These are phyloP conservation scores for Clonostachys chloroleuca DNA, from an alignment of 2,329 filamentous ascomycete species.

Conservation along the genomic window DNA sequence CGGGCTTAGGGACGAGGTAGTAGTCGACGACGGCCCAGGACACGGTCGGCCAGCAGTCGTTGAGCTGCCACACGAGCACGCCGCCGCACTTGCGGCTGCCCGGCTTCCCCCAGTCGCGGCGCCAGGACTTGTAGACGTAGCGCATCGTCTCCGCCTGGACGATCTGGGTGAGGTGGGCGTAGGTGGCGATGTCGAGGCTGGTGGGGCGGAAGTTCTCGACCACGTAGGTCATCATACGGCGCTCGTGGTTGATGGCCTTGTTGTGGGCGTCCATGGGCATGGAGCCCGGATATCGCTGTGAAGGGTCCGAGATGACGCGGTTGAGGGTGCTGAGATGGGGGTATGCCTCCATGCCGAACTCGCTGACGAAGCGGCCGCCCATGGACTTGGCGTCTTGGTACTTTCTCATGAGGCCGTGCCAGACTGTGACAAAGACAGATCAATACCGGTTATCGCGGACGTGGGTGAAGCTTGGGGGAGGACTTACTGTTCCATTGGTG, in stretches of 20 bases:
- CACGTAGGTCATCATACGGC: slow-evolving; percentile 69
- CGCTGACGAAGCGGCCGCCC: slow-evolving; percentile 72
- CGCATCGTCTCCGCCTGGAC: slow-evolving; percentile 48
- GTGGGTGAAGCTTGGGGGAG: too few species aligned
- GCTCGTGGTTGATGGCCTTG: slow-evolving; percentile 74
- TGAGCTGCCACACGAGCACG: slow-evolving; percentile 65
- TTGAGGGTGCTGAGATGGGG: slow-evolving; percentile 69
- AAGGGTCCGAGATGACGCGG: slow-evolving; percentile 50
- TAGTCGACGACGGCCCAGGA: slow-evolving; percentile 63
- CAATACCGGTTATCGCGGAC: neutral
- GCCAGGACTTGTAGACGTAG: slow-evolving; percentile 50
- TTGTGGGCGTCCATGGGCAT: slow-evolving; percentile 78
- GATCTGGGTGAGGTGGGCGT: slow-evolving; percentile 66
- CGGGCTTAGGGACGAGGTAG: slow-evolving; percentile 60
- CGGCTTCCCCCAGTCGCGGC: slow-evolving; percentile 56
- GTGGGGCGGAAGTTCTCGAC: slow-evolving; percentile 64
- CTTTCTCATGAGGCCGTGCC: slow-evolving; percentile 67
- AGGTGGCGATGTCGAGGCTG: slow-evolving; percentile 57
- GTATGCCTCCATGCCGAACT: slow-evolving; percentile 72
- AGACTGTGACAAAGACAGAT: slow-evolving; percentile 35
- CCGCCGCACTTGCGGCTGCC: slow-evolving; percentile 57
- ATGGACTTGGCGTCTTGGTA: slow-evolving; percentile 72
- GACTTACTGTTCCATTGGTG: slow-evolving; percentile 60
- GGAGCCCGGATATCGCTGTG: slow-evolving; percentile 60
- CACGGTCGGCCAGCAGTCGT: slow-evolving; percentile 66